Evolutionary conservation across 139 green algal genomes (phyloP).

Genomic region (Mychonastes homosphaera): DNA sequence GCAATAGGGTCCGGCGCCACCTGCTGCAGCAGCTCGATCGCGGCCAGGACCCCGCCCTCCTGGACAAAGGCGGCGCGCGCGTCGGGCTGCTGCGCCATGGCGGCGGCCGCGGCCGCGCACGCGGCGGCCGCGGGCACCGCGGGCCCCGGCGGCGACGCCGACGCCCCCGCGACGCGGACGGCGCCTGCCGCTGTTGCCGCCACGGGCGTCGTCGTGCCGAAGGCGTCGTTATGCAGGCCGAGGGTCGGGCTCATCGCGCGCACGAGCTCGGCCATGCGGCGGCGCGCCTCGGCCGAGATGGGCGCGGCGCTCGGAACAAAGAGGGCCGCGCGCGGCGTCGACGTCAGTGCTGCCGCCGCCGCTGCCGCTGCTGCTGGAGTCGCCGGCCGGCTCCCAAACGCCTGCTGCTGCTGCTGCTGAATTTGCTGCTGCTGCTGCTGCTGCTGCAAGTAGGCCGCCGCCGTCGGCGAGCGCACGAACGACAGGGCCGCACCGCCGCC

Average conservation of each 20-base stretch:
- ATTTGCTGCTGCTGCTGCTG: background rate
- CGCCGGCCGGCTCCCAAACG: conserved; percentile 1
- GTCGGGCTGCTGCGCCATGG: conserved; percentile 11
- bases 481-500: background rate
- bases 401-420: background rate
- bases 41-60: conserved; percentile 45
- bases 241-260: conserved; percentile 29
- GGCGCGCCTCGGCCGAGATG: too few relatives aligned
- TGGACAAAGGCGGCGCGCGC: conserved; percentile 40
- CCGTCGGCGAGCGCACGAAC: background rate
- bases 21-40: conserved; percentile 70
- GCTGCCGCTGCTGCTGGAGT: background rate
- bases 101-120: conserved; percentile 1
- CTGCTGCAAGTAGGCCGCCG: background rate
- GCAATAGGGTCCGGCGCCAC: too few relatives aligned
- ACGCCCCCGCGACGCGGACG: conserved; percentile 4
- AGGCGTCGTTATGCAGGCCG: conserved; percentile 14
- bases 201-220: too few relatives aligned
- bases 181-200: too few relatives aligned
- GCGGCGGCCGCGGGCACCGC: too few relatives aligned
- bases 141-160: conserved; percentile 13
- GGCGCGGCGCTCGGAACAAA: too few relatives aligned
- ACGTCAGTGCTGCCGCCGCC: conserved; percentile 6
- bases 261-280: conserved; percentile 46
- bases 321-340: too few relatives aligned